A percentile compares a stretch with the other conserved stretches of the same genome.
Conservation (phyloP, 768 basidiomycete genomes). For the Tylopilus sp. region DNA sequence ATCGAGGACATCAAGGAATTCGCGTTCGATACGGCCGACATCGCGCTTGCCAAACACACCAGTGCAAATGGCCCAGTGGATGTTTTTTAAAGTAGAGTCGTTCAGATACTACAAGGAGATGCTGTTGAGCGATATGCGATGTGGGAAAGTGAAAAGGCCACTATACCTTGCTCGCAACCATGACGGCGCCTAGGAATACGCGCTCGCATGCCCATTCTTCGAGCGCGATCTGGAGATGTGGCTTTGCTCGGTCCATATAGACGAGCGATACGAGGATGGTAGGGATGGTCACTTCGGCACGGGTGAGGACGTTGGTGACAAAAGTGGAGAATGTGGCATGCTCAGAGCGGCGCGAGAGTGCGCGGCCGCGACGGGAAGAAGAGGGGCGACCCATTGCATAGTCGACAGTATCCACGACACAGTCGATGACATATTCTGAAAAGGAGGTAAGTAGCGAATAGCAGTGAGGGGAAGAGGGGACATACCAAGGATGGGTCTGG, state of each 20-base stretch:
- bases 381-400: conserved; percentile 70
- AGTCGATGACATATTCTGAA: conserved; percentile 70
- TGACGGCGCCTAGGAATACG: conserved; percentile 88
- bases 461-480: conserved; percentile 9
- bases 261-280: conserved; percentile 68
- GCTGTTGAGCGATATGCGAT: conserved; percentile 3
- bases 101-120: conserved; percentile 60
- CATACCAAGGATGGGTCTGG: conserved; percentile 62
- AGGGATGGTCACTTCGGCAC: conserved; percentile 70
- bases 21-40: conserved; percentile 76
- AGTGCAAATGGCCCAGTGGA: conserved; percentile 86
- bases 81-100: conserved; percentile 87
- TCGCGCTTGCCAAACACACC: conserved; percentile 81
- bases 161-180: conserved; percentile 77
- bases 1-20: conserved; percentile 77
- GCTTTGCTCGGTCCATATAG: conserved; percentile 74
- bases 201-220: conserved; percentile 88
- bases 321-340: conserved; percentile 61
- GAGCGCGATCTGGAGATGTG: conserved; percentile 75
- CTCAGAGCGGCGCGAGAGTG: conserved; percentile 44
- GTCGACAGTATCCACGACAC: conserved; percentile 69
- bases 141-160: conserved; percentile 18
- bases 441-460: neutral
- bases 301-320: conserved; percentile 61
- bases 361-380: conserved; percentile 49